Evolutionary conservation across 1,284 basidiomycete genomes (phyloP).

Genomic region (Wallemia hederae): DNA sequence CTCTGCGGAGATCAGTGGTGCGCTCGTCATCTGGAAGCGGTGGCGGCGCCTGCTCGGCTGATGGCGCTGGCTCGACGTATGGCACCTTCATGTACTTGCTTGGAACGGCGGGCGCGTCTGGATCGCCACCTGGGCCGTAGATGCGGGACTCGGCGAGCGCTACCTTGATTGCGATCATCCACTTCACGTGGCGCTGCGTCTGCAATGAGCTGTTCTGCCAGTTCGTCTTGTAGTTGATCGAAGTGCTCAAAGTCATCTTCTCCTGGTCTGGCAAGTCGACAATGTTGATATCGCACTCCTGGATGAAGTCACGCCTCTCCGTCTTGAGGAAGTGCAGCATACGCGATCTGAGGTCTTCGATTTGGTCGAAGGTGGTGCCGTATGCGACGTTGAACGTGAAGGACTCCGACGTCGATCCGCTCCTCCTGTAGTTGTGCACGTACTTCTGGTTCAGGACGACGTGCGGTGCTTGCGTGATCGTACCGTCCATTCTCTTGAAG

Average conservation of each 20-base stretch:
- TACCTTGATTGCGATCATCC: constrained; percentile 10
- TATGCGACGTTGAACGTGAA: constrained; percentile 58
- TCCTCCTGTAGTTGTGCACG: constrained; percentile 39
- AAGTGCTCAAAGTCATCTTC: constrained; percentile 44
- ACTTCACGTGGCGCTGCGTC: constrained; percentile 16
- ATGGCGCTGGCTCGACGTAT: not conserved
- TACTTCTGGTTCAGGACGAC: constrained; percentile 35
- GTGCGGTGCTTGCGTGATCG: constrained; percentile 35
- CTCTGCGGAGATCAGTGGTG: not conserved
- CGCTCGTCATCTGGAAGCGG: not conserved
- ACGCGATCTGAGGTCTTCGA: constrained; percentile 42
- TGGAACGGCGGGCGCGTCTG: not conserved
- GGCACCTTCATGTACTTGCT: not conserved
- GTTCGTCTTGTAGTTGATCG: constrained; percentile 76
- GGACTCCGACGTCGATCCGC: constrained; percentile 37
- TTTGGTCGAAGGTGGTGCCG: constrained; percentile 46
- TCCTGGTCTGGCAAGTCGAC: constrained; percentile 25
- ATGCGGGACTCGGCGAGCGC: constrained; percentile 9
- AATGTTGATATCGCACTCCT: constrained; percentile 14
- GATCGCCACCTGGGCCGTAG: constrained; percentile 9
- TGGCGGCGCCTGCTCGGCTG: not conserved
- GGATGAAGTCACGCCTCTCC: constrained; percentile 15
- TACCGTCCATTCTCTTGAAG: constrained; percentile 21
- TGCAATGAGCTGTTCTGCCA: constrained; percentile 53
- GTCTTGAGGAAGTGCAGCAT: constrained; percentile 53